Percentiles rank a stretch among this genome's conserved stretches.
Evolutionary conservation across 2,329 filamentous ascomycete species (phyloP).

Genomic region (Aspergillus thermomutatus): DNA sequence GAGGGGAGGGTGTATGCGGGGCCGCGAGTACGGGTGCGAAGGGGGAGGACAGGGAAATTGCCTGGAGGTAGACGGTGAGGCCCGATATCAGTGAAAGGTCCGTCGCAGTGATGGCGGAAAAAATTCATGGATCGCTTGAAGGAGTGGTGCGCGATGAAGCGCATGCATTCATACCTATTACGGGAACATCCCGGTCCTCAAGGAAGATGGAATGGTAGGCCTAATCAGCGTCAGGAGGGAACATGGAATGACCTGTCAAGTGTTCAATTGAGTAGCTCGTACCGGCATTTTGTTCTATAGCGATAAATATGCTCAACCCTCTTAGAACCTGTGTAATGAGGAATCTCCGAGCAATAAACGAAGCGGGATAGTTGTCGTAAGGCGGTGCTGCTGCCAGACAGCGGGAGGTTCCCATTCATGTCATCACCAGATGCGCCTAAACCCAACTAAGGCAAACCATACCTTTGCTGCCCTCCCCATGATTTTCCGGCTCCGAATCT

Average conservation of each 20-base stretch:
- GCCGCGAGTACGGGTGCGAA: slow-evolving; percentile 93
- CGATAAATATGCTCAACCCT: slow-evolving; percentile 6
- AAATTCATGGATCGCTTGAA: slow-evolving; percentile 39
- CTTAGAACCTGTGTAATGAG: slow-evolving; percentile 21
- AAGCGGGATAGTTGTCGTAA: slow-evolving; percentile 5
- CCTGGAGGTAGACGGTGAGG: slow-evolving; percentile 47
- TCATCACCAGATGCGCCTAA: slow-evolving; percentile 19
- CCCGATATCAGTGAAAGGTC: not conserved
- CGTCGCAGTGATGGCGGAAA: not conserved
- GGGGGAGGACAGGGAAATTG: slow-evolving; percentile 91
- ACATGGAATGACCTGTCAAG: not conserved
- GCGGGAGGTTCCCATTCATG: slow-evolving; percentile 21
- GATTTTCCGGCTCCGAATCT: slow-evolving; percentile 40
- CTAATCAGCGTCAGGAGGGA: slow-evolving; percentile 45
- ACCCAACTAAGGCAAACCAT: slow-evolving; percentile 14
- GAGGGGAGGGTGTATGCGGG: slow-evolving; percentile 80
- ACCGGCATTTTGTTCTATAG: slow-evolving; percentile 45
- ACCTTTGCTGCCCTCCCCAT: slow-evolving; percentile 4
- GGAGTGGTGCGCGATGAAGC: slow-evolving; percentile 19
- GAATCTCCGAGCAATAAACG: slow-evolving; percentile 9
- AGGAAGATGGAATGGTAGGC: slow-evolving; percentile 98
- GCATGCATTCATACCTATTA: slow-evolving; percentile 51
- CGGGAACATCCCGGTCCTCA: slow-evolving; percentile 67
- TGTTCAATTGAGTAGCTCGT: slow-evolving; percentile 15
- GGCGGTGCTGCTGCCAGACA: slow-evolving; percentile 15